Percentiles rank a stretch among this genome's conserved stretches.
Evolutionary conservation across 192 early-diverging fungal genomes (phyloP).

Genomic region (Backusella psychrophila): DNA sequence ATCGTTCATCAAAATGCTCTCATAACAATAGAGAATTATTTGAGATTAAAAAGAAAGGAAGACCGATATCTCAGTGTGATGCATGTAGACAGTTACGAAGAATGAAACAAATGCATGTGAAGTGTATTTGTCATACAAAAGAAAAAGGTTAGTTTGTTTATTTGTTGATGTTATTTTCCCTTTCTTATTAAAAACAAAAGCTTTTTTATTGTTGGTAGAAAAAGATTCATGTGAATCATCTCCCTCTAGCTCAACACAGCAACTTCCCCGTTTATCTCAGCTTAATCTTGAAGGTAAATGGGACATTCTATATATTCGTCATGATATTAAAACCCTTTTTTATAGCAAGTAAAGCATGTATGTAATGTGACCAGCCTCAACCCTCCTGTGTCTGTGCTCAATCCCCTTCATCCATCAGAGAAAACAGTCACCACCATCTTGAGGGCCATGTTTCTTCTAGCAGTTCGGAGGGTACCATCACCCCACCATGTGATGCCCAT

Average conservation of each 20-base stretch:
- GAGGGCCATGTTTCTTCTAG: slow-evolving; percentile 18
- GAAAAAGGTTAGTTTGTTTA: background rate
- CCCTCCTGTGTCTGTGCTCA: slow-evolving; percentile 18
- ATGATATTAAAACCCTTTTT: too few species aligned
- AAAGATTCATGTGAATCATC: background rate
- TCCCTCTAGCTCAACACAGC: background rate
- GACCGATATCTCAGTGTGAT: slow-evolving; percentile 65
- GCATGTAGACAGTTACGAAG: slow-evolving; percentile 63
- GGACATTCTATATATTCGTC: too few species aligned
- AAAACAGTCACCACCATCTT: background rate
- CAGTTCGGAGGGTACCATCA: slow-evolving; percentile 29
- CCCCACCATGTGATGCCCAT: slow-evolving; percentile 4
- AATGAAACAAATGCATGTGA: slow-evolving; percentile 62
- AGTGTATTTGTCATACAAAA: slow-evolving; percentile 42
- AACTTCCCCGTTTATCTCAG: background rate
- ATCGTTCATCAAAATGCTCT: slow-evolving; percentile 33
- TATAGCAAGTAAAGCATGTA: background rate
- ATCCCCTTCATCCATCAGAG: background rate
- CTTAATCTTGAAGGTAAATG: background rate
- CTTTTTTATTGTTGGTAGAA: background rate
- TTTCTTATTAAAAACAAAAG: background rate
- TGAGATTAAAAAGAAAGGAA: slow-evolving; percentile 68
- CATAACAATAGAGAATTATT: slow-evolving; percentile 53
- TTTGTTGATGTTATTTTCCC: background rate
- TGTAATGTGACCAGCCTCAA: slow-evolving; percentile 12